Evolutionary conservation across 2,329 filamentous ascomycete genomes (phyloP), one percentile per base, ranked within the genome.

Genomic region (Juglanconis sp.): DNA sequence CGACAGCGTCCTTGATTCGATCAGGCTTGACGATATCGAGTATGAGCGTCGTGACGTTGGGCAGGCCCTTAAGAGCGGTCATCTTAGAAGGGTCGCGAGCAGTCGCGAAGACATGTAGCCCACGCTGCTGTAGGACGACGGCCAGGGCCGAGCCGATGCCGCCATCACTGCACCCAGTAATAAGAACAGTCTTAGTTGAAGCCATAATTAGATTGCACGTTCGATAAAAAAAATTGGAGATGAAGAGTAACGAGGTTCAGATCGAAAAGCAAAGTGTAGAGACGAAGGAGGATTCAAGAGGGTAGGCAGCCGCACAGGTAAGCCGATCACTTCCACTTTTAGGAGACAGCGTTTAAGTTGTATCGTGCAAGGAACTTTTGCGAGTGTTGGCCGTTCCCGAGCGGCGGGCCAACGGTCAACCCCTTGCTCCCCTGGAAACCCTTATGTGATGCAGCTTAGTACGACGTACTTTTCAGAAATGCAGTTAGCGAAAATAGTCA

Each of bases 131-230:
- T 58, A 71, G 67, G 9, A 51, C 36, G 10, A 63, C 10, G n/a
- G 68, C 68, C 32, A 70, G 44, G 6, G 66, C 63, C 30, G 66
- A 66, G 36, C 69, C 69, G 34, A 70, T 68, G 31, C 70, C 68
- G n/a, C 67, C 68, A 57, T 70, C 66, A 35, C 67, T 69, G 48
- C 68, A 70, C 32, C 69, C 69, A 3, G 69, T 71, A 38, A 71
- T 69, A 10, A 71, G 64, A 49, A 69, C 68, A 5, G 62, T 69
- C 56, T 67, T 62, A 69, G 4, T 61, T 58, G 17, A 65, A 67
- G 40, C 50, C 65, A 59, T 54, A 30, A 17, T 47, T 2, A 34
- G 42, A 47, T 31, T n/a, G 30, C 7, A 50, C 5, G n/a, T n/a
- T 35, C 11, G 36, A 56, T 8, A n/a, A n/a, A n/a, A n/a, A n/a